Evolutionary conservation across 305 asterid genomes (phyloP).

Genomic region (Salvia sclarea): DNA sequence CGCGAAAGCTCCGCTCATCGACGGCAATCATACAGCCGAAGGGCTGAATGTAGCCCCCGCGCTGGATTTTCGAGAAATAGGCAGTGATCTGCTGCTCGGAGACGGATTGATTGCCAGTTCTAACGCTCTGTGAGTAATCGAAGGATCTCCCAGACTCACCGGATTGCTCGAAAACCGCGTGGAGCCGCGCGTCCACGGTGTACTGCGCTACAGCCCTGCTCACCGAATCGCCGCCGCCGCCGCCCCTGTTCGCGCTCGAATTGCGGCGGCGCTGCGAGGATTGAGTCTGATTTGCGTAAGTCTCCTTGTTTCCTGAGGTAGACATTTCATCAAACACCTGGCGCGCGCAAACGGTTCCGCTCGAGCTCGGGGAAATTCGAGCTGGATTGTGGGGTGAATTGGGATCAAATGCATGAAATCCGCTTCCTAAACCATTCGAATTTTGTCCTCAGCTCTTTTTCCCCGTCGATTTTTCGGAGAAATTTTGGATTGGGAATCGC

Average conservation of each 20-base stretch:
- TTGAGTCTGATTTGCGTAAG: constrained; percentile 29
- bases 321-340: constrained; percentile 46
- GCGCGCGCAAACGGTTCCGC: background rate
- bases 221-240: constrained; percentile 45
- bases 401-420: background rate
- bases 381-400: background rate
- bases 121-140: constrained; percentile 72
- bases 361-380: background rate
- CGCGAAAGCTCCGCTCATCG: constrained; percentile 56
- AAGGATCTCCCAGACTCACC: constrained; percentile 81
- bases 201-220: constrained; percentile 79
- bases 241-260: constrained; percentile 26
- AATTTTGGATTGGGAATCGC: constrained; percentile 13
- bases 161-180: constrained; percentile 85
- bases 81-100: constrained; percentile 82
- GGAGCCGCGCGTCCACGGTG: constrained; percentile 77
- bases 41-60: constrained; percentile 83
- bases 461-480: background rate
- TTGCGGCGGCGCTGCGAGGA: no score
- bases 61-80: constrained; percentile 78
- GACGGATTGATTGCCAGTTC: constrained; percentile 48
- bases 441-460: background rate
- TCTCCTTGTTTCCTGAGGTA: constrained; percentile 46
- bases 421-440: constrained; percentile 1
- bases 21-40: constrained; percentile 85